A percentile compares a stretch with the other conserved stretches of the same genome.
Conservation (phyloP, 257 asterid species). For the Cruciata laevipes region DNA sequence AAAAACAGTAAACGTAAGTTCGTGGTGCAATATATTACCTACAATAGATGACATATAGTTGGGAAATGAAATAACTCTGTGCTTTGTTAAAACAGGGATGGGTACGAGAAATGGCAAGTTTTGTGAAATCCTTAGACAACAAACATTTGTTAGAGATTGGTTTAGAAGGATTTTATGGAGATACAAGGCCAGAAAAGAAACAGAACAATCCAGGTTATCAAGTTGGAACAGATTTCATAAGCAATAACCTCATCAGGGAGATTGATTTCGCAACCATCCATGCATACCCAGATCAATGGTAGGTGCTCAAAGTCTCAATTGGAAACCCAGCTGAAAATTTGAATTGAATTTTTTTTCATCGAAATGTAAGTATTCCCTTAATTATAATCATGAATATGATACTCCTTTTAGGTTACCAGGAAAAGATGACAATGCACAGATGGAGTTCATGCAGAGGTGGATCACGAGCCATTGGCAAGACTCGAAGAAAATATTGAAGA, state of each 20-base stretch:
- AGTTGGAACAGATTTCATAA: conserved; percentile 59
- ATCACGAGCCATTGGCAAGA: conserved; percentile 56
- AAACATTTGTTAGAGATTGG: conserved; percentile 50
- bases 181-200: conserved; percentile 35
- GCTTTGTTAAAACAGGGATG: conserved; percentile 21
- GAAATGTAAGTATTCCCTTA: too few species aligned
- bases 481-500: conserved; percentile 41
- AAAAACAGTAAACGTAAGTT: conserved; percentile 42
- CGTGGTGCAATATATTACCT: neutral
- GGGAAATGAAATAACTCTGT: neutral
- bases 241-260: conserved; percentile 30
- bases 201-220: conserved; percentile 42
- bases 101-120: conserved; percentile 45
- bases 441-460: conserved; percentile 68
- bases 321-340: too few species aligned
- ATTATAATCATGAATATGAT: neutral
- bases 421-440: conserved; percentile 42
- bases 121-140: conserved; percentile 48
- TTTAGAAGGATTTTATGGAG: conserved; percentile 69
- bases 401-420: conserved; percentile 40
- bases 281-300: conserved; percentile 52
- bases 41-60: neutral
- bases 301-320: neutral
- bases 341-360: too few species aligned
- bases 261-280: conserved; percentile 63